Base-by-base conservation (phyloP, 768 basidiomycete genomes). In the Tephrocybe sp. region DNA sequence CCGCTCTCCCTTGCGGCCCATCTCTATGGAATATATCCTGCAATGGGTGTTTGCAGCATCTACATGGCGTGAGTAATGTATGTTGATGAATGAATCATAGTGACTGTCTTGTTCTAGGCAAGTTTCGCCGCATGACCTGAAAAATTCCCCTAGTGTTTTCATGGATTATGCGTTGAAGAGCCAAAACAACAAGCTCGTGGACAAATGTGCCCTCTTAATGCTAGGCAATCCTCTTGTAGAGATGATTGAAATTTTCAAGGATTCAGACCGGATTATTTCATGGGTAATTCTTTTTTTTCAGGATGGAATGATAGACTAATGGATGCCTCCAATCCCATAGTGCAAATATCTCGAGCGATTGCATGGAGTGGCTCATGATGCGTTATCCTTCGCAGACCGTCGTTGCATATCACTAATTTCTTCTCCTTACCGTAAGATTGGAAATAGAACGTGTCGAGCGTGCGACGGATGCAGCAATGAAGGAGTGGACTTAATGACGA, bases 131-230 rank as follows among this genome's bases (percentile, higher is more conserved):
- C 7, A 30, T 15, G 46, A 42, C 18, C 21, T 52, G 4, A 1
- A 18, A 0, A 12, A 24, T 19, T 11, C n/a, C 7, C 11, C 46
- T 9, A 31, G 11, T 18, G 7, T 8, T 28, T 46, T 53, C 41
- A 53, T 53, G 46, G 13, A 25, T 1, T 43, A 53, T 42, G 52
- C 52, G 2, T 3, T 44, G n/a, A 27, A 21, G 30, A 48, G 32
- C 21, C 5, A 34, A 9, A 39, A 48, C 34, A 5, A 25, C 18
- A 28, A 53, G 1, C 25, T 48, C 15, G 48, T 53, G 22, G 19
- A 53, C 22, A 48, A 42, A 25, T 16, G 13, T 53, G 47, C 36
- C 27, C 52, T 41, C 2, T 13, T 53, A 13, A 2, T 53, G 18
- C n/a, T 53, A 7, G 41, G 28, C 0, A 5, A 44, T 16, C 18